Evolutionary conservation across 768 basidiomycete genomes (phyloP).

Genomic region (Amanita muscaria): DNA sequence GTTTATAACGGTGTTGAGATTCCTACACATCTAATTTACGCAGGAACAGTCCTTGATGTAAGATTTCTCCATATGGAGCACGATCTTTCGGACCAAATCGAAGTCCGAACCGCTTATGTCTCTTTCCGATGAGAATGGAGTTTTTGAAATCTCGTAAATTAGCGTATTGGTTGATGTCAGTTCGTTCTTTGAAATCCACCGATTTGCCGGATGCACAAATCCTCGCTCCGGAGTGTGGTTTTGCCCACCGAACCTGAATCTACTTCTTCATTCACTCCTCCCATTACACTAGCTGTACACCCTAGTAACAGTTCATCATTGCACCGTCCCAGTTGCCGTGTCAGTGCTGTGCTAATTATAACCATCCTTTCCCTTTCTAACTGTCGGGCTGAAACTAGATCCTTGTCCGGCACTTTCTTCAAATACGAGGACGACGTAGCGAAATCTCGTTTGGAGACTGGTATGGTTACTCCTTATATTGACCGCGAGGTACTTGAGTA

Average conservation of each 20-base stretch:
- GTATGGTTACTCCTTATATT: constrained; percentile 13
- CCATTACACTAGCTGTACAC: constrained; percentile 14
- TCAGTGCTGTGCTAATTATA: constrained; percentile 26
- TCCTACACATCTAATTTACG: no score
- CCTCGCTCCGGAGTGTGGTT: constrained; percentile 9
- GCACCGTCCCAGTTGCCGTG: constrained; percentile 18
- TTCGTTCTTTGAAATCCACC: constrained; percentile 27
- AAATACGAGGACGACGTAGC: constrained; percentile 12
- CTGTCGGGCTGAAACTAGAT: constrained; percentile 23
- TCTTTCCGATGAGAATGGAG: constrained; percentile 34
- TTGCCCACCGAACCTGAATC: constrained; percentile 21
- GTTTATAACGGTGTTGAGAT: no score
- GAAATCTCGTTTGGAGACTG: constrained; percentile 3
- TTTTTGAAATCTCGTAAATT: constrained; percentile 11
- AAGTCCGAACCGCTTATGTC: constrained; percentile 28
- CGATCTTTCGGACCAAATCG: constrained; percentile 21
- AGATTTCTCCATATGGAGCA: background rate
- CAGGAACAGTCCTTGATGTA: background rate
- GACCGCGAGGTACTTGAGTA: constrained; percentile 36
- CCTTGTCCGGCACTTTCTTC: constrained; percentile 24
- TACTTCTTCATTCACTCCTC: constrained; percentile 22
- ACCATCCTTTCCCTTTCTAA: constrained; percentile 22
- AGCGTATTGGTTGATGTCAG: constrained; percentile 16
- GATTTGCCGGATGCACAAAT: constrained; percentile 19
- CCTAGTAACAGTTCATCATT: constrained; percentile 42